These are phyloP conservation scores for Neoboletus subvelutipes DNA, from an alignment of 768 basidiomycete species.

Conservation along the genomic window DNA sequence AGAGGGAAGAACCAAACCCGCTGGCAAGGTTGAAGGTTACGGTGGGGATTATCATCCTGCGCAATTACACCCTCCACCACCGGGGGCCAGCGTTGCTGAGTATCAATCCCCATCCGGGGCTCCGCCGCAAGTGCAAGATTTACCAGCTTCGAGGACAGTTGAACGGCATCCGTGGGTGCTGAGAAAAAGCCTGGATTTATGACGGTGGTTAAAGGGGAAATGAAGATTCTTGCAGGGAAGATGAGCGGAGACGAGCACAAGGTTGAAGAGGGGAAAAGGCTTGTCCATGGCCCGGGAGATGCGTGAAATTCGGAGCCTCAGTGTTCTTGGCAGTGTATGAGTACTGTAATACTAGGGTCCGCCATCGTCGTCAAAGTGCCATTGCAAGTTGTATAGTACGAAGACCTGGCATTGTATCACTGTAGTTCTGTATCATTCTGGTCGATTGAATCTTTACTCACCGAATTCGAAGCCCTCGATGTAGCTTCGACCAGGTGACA, in stretches of 20 bases:
- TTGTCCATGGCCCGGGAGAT: constrained; percentile 28
- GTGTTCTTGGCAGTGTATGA: background rate
- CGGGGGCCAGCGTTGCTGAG: constrained; percentile 19
- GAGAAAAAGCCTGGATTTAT: constrained; percentile 30
- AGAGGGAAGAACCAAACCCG: background rate
- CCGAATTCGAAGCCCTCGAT: background rate
- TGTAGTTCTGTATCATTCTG: background rate
- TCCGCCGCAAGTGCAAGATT: background rate
- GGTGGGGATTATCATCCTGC: constrained; percentile 30
- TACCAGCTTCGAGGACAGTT: background rate
- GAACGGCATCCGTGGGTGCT: background rate
- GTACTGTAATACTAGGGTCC: constrained; percentile 5
- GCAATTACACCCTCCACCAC: constrained; percentile 27
- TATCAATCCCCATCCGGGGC: background rate
- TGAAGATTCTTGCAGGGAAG: constrained; percentile 33
- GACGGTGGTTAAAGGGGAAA: constrained; percentile 34
- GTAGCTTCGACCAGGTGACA: background rate
- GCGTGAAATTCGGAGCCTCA: constrained; percentile 10
- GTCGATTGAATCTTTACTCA: background rate
- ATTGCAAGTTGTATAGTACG: constrained; percentile 14
- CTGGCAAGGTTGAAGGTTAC: constrained; percentile 3
- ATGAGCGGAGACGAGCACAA: constrained; percentile 30
- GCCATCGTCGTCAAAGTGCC: background rate
- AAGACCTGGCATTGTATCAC: constrained; percentile 3
- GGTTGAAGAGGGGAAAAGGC: constrained; percentile 28